These are phyloP conservation scores for Coelastrella sp. DNA, from an alignment of 139 green algal genomes.

Conservation along the genomic window DNA sequence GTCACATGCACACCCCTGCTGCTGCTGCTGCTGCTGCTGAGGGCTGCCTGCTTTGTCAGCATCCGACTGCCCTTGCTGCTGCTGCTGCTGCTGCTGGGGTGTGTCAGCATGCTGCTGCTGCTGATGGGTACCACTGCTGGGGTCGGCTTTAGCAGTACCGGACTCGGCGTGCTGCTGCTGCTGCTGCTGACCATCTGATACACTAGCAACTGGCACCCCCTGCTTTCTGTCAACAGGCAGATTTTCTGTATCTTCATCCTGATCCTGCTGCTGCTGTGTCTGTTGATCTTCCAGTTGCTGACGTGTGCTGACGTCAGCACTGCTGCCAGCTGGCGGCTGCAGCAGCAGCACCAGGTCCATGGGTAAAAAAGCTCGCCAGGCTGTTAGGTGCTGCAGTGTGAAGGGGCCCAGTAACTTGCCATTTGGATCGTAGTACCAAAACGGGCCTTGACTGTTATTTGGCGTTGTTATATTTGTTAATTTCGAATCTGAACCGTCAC, in stretches of 20 bases:
- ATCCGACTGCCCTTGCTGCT: not conserved
- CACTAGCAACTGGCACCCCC: no score
- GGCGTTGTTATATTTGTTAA: no score
- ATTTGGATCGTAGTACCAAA: conserved; percentile 57
- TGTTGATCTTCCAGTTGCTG: conserved; percentile 1
- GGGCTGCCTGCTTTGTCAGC: not conserved
- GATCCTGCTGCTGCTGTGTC: conserved; percentile 19
- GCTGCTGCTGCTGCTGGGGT: no score
- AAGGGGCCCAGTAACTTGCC: conserved; percentile 65
- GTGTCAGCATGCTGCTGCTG: no score
- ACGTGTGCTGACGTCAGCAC: no score
- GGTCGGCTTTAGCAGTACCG: no score
- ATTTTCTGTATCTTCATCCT: no score
- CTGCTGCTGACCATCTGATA: no score
- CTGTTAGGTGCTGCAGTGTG: conserved; percentile 50
- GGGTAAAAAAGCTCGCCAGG: conserved; percentile 65
- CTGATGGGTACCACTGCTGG: no score
- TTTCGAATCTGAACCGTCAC: no score
- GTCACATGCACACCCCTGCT: not conserved
- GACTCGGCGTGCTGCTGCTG: no score
- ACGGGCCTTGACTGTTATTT: conserved; percentile 9
- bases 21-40: conserved; percentile 9
- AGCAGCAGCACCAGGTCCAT: conserved; percentile 69
- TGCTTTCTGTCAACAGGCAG: no score
- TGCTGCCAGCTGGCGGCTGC: not conserved